These are phyloP conservation scores for Neurospora sp. DNA, from an alignment of 495 filamentous ascomycete species.

Conservation along the genomic window DNA sequence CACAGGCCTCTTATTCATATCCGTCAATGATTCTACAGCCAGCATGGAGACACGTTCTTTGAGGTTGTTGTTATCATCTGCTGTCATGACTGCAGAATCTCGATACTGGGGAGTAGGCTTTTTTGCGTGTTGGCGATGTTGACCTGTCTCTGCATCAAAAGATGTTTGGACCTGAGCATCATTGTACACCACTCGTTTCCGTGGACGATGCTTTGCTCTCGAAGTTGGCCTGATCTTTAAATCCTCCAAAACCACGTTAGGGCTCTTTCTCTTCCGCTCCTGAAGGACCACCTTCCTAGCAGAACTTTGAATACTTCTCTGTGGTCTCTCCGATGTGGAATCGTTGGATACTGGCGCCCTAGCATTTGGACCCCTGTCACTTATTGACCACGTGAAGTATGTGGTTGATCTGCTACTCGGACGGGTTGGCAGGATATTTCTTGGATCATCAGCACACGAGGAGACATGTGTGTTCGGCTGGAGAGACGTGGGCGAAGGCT, in stretches of 20 bases:
- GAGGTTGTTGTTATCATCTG: background rate
- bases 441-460: background rate
- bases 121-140: background rate
- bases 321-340: background rate
- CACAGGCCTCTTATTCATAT: background rate
- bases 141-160: background rate
- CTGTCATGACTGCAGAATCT: background rate
- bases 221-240: background rate
- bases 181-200: background rate
- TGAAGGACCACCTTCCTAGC: background rate
- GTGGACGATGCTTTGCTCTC: background rate
- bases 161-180: background rate
- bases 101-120: background rate
- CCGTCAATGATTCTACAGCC: background rate
- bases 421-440: background rate
- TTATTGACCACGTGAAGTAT: slow-evolving; percentile 24
- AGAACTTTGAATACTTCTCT: background rate
- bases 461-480: background rate
- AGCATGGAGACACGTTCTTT: background rate
- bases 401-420: slow-evolving; percentile 9
- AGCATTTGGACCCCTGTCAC: background rate
- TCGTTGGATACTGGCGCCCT: background rate
- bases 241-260: background rate
- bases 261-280: background rate
- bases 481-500: background rate